Base-by-base conservation (phyloP, 768 basidiomycete genomes). In the Kwoniella sp. region DNA sequence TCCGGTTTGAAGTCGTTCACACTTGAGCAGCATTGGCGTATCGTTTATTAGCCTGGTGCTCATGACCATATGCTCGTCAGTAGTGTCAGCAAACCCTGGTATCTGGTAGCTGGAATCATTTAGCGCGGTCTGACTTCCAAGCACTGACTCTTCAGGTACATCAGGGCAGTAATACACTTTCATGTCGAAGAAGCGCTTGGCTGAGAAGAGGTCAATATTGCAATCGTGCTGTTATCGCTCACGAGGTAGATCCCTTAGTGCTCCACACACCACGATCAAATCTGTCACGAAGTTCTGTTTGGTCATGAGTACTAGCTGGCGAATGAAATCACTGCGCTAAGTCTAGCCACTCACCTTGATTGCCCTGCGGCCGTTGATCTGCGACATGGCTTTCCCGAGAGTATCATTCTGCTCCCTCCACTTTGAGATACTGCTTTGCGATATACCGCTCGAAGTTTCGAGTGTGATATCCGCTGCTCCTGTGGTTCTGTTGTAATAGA, bases 201-300 rank as follows among this genome's bases (percentile, higher is more conserved):
- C 57, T 53, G 44, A 37, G n/a, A 9, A 26, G 15, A 9, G 41
- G 4, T 12, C 28, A 17, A 14, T 10, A 17, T 32, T 12, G 27
- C 47, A 40, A 27, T 27, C 23, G 19, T 20, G 22, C 19, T 10
- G 19, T 17, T 28, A 8, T 32, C 12, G 27, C 53, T 39, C 14
- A 59, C 61, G 23, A 10, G 62, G 62, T 10, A 63, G 42, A 34
- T 56, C 57, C 3, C 27, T 29, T 6, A 63, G 47, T 17, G 27
- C 42, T 22, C 45, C 28, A 15, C 33, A 45, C 0, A 23, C 33
- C 2, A 19, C 31, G 9, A 56, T 23, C 14, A 56, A 28, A 2
- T 23, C 9, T 10, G 27, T 34, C 9, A 43, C 8, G 4, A 28
- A 37, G 7, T 8, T 11, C 54, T 56, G 20, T n/a, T n/a, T n/a